Evolutionary conservation across 1,284 basidiomycete genomes (phyloP), one percentile per base, ranked within the genome.

Genomic region (Pseudozyma sp.): DNA sequence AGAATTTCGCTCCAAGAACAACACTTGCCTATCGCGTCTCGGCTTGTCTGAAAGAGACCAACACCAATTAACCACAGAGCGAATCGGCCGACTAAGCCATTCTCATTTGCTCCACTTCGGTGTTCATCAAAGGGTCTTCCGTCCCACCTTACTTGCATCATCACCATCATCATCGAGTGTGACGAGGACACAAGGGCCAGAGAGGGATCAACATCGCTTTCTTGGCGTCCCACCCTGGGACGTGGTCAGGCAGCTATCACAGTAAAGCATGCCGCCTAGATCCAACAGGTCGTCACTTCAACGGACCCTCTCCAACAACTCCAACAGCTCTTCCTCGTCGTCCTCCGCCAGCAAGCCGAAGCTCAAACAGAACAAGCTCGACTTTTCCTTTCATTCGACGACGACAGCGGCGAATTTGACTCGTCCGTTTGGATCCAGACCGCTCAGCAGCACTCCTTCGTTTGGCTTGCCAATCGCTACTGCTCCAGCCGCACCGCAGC

Each of bases 311-410:
- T 70, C 68, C 35, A 50, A 49, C 37, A 57, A 24, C 35, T 65
- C 68, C 14, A 39, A 29, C 52, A 43, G 48, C 17, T 54, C 62
- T 9, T 44, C 44, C 30, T 66, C 63, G 7, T 46, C 54, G 5
- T 50, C 54, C n/a, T 40, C 45, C 9, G 44, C 48, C 30, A 47
- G 34, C 48, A 64, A 57, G 33, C 24, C 24, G 30, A 75, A 67
- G 45, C 59, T 59, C 49, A 76, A 66, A 34, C 73, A 75, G 54
- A 66, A 68, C 57, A 75, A 67, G 49, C 73, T 75, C 47, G 65
- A 66, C 50, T 75, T 75, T 44, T 63, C 64, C 1, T 67, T 75
- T 7, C 60, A 66, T 45, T 75, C 70, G 16, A 34, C 53, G 19
- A 46, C 60, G 7, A 39, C 54, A n/a, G 43, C 60, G 7, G 4